A percentile compares a stretch with the other conserved stretches of the same genome.
Evolutionary conservation across 2,329 filamentous ascomycete species (phyloP).

Genomic region (Penicillium digitatum): DNA sequence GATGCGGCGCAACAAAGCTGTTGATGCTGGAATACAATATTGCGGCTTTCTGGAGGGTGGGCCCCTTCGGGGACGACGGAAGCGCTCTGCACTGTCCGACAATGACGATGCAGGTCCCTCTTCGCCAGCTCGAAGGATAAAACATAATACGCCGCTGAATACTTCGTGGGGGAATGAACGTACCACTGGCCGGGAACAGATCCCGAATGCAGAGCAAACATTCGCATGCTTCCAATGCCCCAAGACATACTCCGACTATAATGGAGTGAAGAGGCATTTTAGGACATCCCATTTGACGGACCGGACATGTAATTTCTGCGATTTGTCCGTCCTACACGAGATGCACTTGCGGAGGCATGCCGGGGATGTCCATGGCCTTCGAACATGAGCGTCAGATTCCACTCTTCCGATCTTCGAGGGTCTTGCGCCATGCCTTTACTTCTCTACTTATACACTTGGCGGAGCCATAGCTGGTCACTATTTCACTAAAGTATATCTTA

Average conservation of each 20-base stretch:
- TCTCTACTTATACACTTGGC: no score
- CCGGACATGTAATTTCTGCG: not conserved
- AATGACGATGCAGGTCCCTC: not conserved
- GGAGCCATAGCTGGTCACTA: no score
- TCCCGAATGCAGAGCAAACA: not conserved
- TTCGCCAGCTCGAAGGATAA: not conserved
- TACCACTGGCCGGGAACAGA: not conserved
- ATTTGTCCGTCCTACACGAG: not conserved
- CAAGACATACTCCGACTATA: not conserved
- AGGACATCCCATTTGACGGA: not conserved
- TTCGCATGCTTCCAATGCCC: not conserved
- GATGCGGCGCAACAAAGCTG: not conserved
- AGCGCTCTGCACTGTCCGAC: not conserved
- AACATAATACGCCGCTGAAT: not conserved
- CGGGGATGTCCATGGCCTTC: slow-evolving; percentile 9
- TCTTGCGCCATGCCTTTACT: not conserved
- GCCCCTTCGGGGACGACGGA: not conserved
- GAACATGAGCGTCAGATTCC: slow-evolving; percentile 11
- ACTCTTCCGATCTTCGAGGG: slow-evolving; percentile 5
- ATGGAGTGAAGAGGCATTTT: not conserved
- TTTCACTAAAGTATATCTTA: no score
- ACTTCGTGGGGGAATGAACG: not conserved
- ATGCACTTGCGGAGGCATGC: not conserved
- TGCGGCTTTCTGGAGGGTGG: not conserved
- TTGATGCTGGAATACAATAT: not conserved